Percentiles rank a stretch among this genome's conserved stretches.
These are phyloP conservation scores for Urtica urens DNA, from an alignment of 306 rosid species.

Conservation along the genomic window DNA sequence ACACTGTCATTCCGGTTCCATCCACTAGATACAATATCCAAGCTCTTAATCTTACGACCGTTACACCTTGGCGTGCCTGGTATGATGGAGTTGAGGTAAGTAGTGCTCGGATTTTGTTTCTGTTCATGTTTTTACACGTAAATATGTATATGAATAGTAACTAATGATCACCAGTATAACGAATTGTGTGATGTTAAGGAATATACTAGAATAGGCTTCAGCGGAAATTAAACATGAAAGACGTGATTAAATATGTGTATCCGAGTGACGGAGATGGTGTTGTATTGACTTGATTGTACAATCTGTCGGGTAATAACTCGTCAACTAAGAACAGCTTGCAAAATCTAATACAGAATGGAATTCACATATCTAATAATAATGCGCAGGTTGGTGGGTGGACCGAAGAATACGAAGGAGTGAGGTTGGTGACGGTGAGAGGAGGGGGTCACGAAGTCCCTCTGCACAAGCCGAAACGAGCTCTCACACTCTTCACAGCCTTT, in stretches of 20 bases:
- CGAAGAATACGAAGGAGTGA: conserved; percentile 74
- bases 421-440: conserved; percentile 70
- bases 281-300: no score
- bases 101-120: neutral
- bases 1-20: conserved; percentile 54
- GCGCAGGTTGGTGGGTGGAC: conserved; percentile 99
- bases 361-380: no score
- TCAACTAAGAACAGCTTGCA: no score
- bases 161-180: no score
- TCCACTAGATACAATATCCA: conserved; percentile 66
- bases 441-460: conserved; percentile 95
- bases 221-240: no score
- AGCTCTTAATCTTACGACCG: conserved; percentile 57
- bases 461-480: conserved; percentile 76
- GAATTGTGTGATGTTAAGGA: no score
- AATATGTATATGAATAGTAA: neutral
- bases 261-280: no score
- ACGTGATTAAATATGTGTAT: no score
- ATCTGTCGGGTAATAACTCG: no score
- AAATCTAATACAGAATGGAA: no score
- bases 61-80: conserved; percentile 69
- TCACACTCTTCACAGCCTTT: conserved; percentile 49
- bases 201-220: no score
- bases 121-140: no score
- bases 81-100: conserved; percentile 61